A percentile compares a stretch with the other conserved stretches of the same genome.
Evolutionary conservation across 495 filamentous ascomycete genomes (phyloP).

Genomic region (Melanomma pulvis-pyrius): DNA sequence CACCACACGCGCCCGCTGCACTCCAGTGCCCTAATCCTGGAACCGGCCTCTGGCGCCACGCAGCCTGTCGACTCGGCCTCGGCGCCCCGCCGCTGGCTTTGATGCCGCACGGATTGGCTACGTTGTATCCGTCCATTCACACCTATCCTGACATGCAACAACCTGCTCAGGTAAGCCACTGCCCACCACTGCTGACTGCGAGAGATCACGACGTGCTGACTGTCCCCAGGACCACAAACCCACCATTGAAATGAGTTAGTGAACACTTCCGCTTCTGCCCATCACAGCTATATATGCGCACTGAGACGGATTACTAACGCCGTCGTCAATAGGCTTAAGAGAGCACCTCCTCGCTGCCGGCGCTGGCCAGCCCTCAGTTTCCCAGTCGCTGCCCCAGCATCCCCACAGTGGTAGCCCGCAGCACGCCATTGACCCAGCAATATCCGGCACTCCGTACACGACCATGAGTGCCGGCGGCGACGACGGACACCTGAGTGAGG

Average conservation of each 20-base stretch:
- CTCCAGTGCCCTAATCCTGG: neutral
- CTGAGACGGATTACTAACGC: constrained; percentile 32
- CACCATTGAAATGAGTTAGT: constrained; percentile 41
- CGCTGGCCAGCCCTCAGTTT: constrained; percentile 32
- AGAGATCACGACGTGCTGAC: constrained; percentile 22
- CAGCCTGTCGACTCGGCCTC: constrained; percentile 14
- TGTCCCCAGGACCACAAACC: constrained; percentile 32
- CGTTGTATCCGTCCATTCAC: constrained; percentile 33
- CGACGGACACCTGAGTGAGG: constrained; percentile 41
- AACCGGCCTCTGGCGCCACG: constrained; percentile 7
- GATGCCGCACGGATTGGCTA: constrained; percentile 36
- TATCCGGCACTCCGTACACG: constrained; percentile 36
- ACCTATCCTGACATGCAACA: constrained; percentile 33
- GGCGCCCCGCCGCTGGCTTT: constrained; percentile 24
- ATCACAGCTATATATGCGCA: neutral
- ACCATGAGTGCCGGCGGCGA: constrained; percentile 40
- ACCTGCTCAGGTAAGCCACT: constrained; percentile 38
- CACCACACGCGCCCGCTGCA: constrained; percentile 3
- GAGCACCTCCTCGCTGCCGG: constrained; percentile 49
- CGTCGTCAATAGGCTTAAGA: constrained; percentile 41
- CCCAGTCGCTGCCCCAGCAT: constrained; percentile 20
- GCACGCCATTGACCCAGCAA: constrained; percentile 47
- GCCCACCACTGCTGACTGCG: constrained; percentile 5
- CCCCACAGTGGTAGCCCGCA: constrained; percentile 37
- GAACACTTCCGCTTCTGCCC: neutral